Conservation (phyloP, 2,329 filamentous ascomycete species). For the Dactylellina cionopaga region DNA sequence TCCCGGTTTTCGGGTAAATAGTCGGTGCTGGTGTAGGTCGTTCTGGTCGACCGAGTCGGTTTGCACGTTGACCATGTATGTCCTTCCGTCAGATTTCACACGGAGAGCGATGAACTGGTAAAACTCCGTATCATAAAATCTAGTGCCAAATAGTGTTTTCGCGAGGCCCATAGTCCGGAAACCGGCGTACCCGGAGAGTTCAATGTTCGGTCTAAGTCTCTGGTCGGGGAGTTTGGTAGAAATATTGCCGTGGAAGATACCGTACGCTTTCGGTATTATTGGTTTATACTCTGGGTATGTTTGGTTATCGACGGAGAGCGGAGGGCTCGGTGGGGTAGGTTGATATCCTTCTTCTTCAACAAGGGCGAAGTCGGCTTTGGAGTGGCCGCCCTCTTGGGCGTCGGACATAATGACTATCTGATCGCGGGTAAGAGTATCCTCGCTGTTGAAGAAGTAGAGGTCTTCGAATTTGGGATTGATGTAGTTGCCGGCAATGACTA, state of each 20-base stretch:
- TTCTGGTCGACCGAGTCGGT: constrained; percentile 92
- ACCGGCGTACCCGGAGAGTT: constrained; percentile 86
- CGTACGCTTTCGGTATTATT: constrained; percentile 66
- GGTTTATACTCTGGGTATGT: constrained; percentile 34
- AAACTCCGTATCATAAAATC: constrained; percentile 87
- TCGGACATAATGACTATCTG: constrained; percentile 84
- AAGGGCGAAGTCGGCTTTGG: constrained; percentile 76
- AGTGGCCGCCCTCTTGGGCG: constrained; percentile 85
- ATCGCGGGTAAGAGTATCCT: constrained; percentile 39
- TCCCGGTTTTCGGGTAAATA: constrained; percentile 78
- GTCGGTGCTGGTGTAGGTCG: constrained; percentile 93
- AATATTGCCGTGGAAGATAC: constrained; percentile 86
- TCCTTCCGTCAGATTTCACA: constrained; percentile 87
- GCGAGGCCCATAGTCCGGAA: constrained; percentile 84
- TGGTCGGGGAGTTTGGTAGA: constrained; percentile 78
- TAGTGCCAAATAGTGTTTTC: constrained; percentile 83
- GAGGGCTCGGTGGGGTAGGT: constrained; percentile 58
- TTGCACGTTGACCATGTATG: constrained; percentile 95
- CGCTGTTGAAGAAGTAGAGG: constrained; percentile 47
- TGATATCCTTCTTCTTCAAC: constrained; percentile 61
- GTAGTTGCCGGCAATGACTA: constrained; percentile 47
- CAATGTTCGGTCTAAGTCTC: constrained; percentile 75
- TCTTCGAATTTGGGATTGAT: constrained; percentile 34
- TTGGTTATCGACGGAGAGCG: constrained; percentile 21
- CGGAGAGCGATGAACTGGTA: constrained; percentile 88